Conservation (phyloP, 2,329 filamentous ascomycete species). For the Mycocentrospora acerina region DNA sequence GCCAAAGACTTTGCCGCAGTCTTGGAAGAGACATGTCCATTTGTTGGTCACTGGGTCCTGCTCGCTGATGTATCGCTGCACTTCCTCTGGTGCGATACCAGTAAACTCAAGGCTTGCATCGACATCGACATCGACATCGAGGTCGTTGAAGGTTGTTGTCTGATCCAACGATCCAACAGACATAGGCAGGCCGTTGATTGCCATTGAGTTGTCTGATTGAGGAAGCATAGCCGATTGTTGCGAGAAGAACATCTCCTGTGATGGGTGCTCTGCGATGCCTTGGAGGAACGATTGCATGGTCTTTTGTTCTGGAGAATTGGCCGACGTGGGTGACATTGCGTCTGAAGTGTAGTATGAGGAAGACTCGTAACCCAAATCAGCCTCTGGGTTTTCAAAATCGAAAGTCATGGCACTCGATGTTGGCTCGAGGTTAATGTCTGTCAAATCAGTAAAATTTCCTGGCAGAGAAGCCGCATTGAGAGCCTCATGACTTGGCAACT, state of each 20-base stretch:
- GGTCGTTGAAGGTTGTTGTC: slow-evolving; percentile 38
- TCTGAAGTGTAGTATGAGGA: slow-evolving; percentile 55
- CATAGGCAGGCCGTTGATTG: slow-evolving; percentile 14
- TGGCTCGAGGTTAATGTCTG: slow-evolving; percentile 48
- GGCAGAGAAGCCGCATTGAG: slow-evolving; percentile 59
- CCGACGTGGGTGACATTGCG: slow-evolving; percentile 49
- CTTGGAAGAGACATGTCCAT: slow-evolving; percentile 58
- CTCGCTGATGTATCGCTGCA: slow-evolving; percentile 52
- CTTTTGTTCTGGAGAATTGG: slow-evolving; percentile 39
- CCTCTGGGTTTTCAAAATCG: slow-evolving; percentile 43
- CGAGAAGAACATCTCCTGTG: slow-evolving; percentile 34
- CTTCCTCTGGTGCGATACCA: slow-evolving; percentile 81
- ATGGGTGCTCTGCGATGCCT: slow-evolving; percentile 33
- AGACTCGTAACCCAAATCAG: slow-evolving; percentile 51
- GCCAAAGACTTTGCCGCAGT: slow-evolving; percentile 88
- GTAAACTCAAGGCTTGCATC: slow-evolving; percentile 68
- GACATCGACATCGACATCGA: slow-evolving; percentile 57
- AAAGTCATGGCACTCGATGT: slow-evolving; percentile 42
- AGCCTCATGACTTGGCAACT: slow-evolving; percentile 44
- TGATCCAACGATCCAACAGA: slow-evolving; percentile 20
- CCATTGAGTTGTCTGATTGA: slow-evolving; percentile 21
- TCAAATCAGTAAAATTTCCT: slow-evolving; percentile 59
- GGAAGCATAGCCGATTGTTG: slow-evolving; percentile 33
- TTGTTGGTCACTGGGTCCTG: slow-evolving; percentile 47
- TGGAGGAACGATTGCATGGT: slow-evolving; percentile 38